Conservation (phyloP, 495 filamentous ascomycete species). For the Tuber aestivum region DNA sequence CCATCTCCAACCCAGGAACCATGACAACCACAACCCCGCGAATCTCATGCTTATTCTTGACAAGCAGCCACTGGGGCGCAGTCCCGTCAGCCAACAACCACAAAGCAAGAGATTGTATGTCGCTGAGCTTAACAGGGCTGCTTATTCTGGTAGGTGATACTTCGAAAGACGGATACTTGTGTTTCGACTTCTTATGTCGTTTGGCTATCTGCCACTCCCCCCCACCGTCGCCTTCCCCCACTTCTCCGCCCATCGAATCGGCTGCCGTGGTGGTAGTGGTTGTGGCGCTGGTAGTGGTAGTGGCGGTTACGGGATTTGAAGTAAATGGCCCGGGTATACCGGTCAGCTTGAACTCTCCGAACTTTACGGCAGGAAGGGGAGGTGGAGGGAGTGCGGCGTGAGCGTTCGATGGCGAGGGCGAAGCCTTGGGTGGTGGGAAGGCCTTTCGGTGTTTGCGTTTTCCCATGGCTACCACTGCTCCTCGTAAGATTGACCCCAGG, state of each 20-base stretch:
- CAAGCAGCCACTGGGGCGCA: conserved; percentile 75
- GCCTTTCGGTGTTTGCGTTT: conserved; percentile 22
- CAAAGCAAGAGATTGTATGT: conserved; percentile 74
- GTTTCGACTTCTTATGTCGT: conserved; percentile 34
- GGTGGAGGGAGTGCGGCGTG: conserved; percentile 9
- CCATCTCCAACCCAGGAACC: conserved; percentile 83
- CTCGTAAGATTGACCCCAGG: not conserved
- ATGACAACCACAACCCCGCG: conserved; percentile 85
- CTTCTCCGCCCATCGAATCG: not conserved
- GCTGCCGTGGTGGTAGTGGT: conserved; percentile 16
- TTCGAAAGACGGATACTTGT: conserved; percentile 66
- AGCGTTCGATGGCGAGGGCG: not conserved
- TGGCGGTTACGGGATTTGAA: not conserved
- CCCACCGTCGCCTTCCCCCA: conserved; percentile 7
- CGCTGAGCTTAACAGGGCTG: conserved; percentile 65
- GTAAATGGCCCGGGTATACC: conserved; percentile 9
- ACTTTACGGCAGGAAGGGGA: conserved; percentile 20
- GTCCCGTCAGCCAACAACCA: conserved; percentile 81
- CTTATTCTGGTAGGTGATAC: conserved; percentile 65
- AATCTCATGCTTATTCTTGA: conserved; percentile 61
- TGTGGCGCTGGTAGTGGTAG: not conserved
- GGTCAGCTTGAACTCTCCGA: conserved; percentile 33
- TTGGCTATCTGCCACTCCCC: conserved; percentile 32
- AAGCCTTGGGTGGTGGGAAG: conserved; percentile 9
- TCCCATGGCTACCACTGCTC: not conserved